Conservation (phyloP, 2,329 filamentous ascomycete genomes). For the Gliomastix tumulicola region DNA sequence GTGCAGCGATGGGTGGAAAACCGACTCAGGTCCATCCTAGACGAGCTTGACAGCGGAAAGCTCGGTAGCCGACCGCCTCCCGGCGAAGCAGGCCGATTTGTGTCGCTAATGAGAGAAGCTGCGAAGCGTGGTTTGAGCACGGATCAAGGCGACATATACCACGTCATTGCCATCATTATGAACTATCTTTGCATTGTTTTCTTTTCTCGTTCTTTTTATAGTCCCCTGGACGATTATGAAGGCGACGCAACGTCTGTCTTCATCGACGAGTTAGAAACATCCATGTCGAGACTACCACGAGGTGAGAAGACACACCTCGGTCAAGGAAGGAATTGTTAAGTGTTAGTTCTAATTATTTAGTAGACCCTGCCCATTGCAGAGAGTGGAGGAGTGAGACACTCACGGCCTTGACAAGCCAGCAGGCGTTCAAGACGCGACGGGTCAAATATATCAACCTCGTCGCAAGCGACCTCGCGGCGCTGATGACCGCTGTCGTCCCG, state of each 20-base stretch:
- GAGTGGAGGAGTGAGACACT: slow-evolving; percentile 29
- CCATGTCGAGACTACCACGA: slow-evolving; percentile 24
- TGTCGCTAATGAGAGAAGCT: slow-evolving; percentile 24
- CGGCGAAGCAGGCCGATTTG: slow-evolving; percentile 18
- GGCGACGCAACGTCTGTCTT: slow-evolving; percentile 20
- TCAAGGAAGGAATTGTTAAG: background rate
- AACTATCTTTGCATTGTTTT: slow-evolving; percentile 26
- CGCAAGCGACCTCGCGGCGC: slow-evolving; percentile 22
- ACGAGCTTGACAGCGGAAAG: slow-evolving; percentile 20
- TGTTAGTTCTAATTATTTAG: background rate
- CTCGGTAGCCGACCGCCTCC: slow-evolving; percentile 13
- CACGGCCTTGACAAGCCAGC: slow-evolving; percentile 20
- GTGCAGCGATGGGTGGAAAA: slow-evolving; percentile 28
- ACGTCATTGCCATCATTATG: slow-evolving; percentile 26
- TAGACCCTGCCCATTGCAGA: slow-evolving; percentile 24
- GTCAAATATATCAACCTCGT: slow-evolving; percentile 17
- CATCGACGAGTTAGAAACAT: slow-evolving; percentile 22
- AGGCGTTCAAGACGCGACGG: slow-evolving; percentile 19
- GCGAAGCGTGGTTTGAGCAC: slow-evolving; percentile 20
- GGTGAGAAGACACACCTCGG: slow-evolving; percentile 10
- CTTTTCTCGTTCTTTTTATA: slow-evolving; percentile 27
- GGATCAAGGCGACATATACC: slow-evolving; percentile 24
- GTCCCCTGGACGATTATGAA: slow-evolving; percentile 22
- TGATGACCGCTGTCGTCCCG: slow-evolving; percentile 20
- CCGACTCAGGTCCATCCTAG: slow-evolving; percentile 19